Conservation (phyloP, 2,329 filamentous ascomycete species). For the Aspergillus luchuensis region DNA sequence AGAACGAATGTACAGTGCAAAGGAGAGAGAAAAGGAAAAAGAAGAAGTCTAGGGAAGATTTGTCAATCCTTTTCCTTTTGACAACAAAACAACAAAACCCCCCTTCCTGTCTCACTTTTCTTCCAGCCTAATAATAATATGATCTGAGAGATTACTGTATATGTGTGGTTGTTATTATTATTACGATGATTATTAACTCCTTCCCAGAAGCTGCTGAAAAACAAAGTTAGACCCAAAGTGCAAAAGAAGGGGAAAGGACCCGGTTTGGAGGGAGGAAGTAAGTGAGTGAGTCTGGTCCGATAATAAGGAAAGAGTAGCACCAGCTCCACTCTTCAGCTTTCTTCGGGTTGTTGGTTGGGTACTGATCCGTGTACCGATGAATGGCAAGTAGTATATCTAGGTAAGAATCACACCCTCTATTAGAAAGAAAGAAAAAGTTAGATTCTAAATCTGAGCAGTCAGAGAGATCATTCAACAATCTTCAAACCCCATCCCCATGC, state of each 20-base stretch:
- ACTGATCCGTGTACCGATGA: neutral
- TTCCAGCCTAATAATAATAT: constrained; percentile 1
- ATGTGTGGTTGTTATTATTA: constrained; percentile 3
- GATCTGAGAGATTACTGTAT: neutral
- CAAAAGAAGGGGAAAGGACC: neutral
- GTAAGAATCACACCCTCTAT: too few species aligned
- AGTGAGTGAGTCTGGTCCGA: neutral
- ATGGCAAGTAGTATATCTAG: neutral
- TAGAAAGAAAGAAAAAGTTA: too few species aligned
- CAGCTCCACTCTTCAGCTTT: neutral
- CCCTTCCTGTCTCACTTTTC: neutral
- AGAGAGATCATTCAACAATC: neutral
- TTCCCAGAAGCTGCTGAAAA: neutral
- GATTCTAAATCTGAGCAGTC: too few species aligned
- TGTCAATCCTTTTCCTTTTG: neutral
- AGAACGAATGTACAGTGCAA: neutral
- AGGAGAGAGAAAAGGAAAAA: neutral
- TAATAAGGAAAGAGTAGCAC: too few species aligned
- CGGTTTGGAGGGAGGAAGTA: neutral
- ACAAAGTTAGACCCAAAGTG: neutral
- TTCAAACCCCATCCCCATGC: neutral
- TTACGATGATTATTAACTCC: constrained; percentile 4
- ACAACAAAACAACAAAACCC: constrained; percentile 4
- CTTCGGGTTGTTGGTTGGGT: neutral
- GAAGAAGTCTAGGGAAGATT: constrained; percentile 1